A percentile compares a stretch with the other conserved stretches of the same genome.
phyloP scores from a whole-genome alignment of 805 yeast genomes.

The Wickerhamomyces subpelliculosus region DNA sequence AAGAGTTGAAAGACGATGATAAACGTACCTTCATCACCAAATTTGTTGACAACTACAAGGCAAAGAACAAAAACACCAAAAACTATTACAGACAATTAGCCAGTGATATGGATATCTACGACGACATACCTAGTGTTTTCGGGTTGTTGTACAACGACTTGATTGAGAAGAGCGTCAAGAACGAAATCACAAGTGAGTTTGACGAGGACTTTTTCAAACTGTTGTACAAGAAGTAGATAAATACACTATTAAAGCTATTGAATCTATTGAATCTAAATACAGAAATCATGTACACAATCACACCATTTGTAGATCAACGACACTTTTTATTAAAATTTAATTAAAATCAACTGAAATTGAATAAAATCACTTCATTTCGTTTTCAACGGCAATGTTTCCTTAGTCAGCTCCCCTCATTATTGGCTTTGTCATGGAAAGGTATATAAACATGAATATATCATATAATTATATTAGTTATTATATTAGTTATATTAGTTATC shows the following conservation, averaged over 20 bases:
- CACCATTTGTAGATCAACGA: too few species aligned
- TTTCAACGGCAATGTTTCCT: too few species aligned
- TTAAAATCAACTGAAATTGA: too few species aligned
- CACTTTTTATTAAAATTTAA: too few species aligned
- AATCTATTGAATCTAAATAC: too few species aligned
- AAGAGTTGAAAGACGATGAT: conserved; percentile 17
- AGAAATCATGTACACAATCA: too few species aligned
- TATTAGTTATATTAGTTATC: too few species aligned
- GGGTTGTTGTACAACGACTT: conserved; percentile 32
- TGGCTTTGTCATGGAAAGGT: too few species aligned
- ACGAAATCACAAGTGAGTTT: conserved; percentile 18
- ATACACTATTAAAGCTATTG: neutral
- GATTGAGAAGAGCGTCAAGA: conserved; percentile 11
- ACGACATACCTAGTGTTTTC: conserved; percentile 30
- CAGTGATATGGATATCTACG: conserved; percentile 29
- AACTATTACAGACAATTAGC: conserved; percentile 29
- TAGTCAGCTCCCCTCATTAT: too few species aligned
- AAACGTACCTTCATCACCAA: conserved; percentile 23
- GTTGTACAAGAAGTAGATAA: conserved; percentile 3
- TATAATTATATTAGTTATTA: too few species aligned
- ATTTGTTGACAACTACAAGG: conserved; percentile 24
- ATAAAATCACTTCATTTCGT: too few species aligned
- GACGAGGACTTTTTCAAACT: conserved; percentile 18
- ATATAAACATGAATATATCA: too few species aligned
- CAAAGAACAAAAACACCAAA: conserved; percentile 27